These are phyloP conservation scores for Voacanga thouarsii DNA, from an alignment of 257 asterid species.

Conservation along the genomic window DNA sequence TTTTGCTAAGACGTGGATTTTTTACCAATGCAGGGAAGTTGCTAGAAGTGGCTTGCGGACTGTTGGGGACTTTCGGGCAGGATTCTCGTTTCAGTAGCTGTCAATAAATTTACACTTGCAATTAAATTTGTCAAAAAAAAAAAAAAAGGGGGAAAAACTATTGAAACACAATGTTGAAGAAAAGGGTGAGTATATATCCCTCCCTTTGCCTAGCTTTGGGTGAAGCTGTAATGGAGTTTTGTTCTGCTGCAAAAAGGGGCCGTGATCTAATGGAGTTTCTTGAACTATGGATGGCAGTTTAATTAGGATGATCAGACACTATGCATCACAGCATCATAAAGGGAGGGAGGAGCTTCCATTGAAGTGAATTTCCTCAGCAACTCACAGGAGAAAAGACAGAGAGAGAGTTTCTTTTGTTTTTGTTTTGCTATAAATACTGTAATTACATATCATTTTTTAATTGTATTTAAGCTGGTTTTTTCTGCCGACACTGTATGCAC, in stretches of 20 bases:
- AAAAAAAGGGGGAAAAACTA: slow-evolving; percentile 13
- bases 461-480: slow-evolving; percentile 52
- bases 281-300: slow-evolving; percentile 31
- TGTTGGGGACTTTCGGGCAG: slow-evolving; percentile 73
- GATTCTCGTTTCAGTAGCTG: slow-evolving; percentile 62
- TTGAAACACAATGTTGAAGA: slow-evolving; percentile 25
- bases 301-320: slow-evolving; percentile 10
- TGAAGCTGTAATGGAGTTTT: slow-evolving; percentile 5
- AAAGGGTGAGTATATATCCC: slow-evolving; percentile 31
- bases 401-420: slow-evolving; percentile 10
- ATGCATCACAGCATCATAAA: slow-evolving; percentile 33
- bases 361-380: slow-evolving; percentile 27
- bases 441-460: slow-evolving; percentile 67
- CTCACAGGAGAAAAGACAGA: slow-evolving; percentile 35
- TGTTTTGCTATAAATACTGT: slow-evolving; percentile 58
- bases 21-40: slow-evolving; percentile 58
- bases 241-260: not conserved
- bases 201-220: not conserved
- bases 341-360: slow-evolving; percentile 33
- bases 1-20: not conserved
- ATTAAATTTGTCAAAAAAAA: slow-evolving; percentile 11
- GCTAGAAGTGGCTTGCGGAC: slow-evolving; percentile 74
- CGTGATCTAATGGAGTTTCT: not conserved
- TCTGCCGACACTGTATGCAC: slow-evolving; percentile 48
- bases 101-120: slow-evolving; percentile 37